phyloP scores from a whole-genome alignment of 2,329 filamentous ascomycete genomes.

The Zymoseptoria brevis region DNA sequence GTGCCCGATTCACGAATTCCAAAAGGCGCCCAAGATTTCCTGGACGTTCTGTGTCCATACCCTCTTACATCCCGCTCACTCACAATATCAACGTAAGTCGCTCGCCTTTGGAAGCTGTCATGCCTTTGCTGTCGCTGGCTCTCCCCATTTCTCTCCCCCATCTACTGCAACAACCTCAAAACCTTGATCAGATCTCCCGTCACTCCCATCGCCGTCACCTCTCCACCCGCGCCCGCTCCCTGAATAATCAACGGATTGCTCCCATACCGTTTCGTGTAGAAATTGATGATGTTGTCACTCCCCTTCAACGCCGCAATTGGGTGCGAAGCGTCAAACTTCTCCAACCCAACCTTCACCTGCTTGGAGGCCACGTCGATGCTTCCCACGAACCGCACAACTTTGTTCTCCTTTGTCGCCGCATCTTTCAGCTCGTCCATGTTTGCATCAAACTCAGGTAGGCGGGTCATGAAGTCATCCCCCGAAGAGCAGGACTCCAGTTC shows the following conservation, averaged over 20 bases:
- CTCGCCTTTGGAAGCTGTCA: neutral
- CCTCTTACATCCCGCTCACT: too few relatives aligned
- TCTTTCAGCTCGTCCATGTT: conserved; percentile 83
- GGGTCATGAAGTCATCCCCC: conserved; percentile 78
- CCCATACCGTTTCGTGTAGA: conserved; percentile 94
- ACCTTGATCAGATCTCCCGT: conserved; percentile 91
- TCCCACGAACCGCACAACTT: conserved; percentile 89
- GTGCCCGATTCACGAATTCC: too few relatives aligned
- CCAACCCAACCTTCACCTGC: conserved; percentile 81
- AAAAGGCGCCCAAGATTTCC: too few relatives aligned
- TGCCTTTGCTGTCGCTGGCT: neutral
- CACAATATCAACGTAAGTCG: too few relatives aligned
- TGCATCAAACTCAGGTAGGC: conserved; percentile 72
- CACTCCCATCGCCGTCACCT: conserved; percentile 96
- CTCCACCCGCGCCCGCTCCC: conserved; percentile 82
- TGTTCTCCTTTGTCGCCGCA: conserved; percentile 77
- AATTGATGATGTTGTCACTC: conserved; percentile 97
- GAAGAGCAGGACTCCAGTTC: conserved; percentile 69
- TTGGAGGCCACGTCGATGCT: conserved; percentile 79
- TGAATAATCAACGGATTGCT: conserved; percentile 87
- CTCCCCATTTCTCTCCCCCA: neutral
- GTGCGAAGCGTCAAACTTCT: conserved; percentile 74
- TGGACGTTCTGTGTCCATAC: too few relatives aligned
- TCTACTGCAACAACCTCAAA: conserved; percentile 53
- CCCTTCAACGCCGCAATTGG: conserved; percentile 92